Percentiles rank a stretch among this genome's conserved stretches.
Evolutionary conservation across 73 alveolate genomes (phyloP).

Genomic region (Uronychia setigera): DNA sequence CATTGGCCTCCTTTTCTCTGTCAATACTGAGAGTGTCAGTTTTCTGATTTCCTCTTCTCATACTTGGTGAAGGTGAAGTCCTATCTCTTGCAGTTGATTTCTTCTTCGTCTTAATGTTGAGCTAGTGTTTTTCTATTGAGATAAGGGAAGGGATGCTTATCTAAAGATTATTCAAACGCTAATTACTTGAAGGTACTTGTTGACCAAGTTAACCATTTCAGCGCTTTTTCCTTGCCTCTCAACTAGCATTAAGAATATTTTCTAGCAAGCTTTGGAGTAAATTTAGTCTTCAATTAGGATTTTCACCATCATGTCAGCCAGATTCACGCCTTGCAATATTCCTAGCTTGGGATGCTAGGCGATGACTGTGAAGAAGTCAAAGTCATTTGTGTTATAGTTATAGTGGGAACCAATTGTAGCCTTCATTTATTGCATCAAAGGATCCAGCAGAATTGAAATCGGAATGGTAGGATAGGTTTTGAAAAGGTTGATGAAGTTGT

Average conservation of each 20-base stretch:
- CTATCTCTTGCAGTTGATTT: neutral
- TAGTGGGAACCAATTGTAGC: constrained; percentile 82
- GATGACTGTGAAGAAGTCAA: constrained; percentile 86
- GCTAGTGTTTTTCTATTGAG: neutral
- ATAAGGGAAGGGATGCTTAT: neutral
- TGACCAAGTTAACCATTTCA: constrained; percentile 66
- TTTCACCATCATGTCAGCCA: constrained; percentile 92
- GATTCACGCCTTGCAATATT: constrained; percentile 86
- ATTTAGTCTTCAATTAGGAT: constrained; percentile 76
- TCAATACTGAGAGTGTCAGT: neutral
- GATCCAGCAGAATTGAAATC: constrained; percentile 68
- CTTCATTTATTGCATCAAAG: constrained; percentile 49
- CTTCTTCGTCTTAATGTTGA: neutral
- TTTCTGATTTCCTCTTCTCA: constrained; percentile 22
- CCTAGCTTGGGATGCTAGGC: constrained; percentile 94
- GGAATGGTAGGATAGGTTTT: constrained; percentile 62
- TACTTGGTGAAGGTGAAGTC: constrained; percentile 7
- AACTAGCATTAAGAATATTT: constrained; percentile 60
- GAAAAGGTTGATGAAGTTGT: constrained; percentile 37
- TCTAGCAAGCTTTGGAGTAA: constrained; percentile 65
- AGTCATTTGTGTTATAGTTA: constrained; percentile 90
- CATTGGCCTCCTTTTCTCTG: constrained; percentile 58
- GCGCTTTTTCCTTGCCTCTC: constrained; percentile 50
- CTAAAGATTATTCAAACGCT: constrained; percentile 5
- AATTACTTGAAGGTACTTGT: constrained; percentile 38